Percentiles rank a stretch among this genome's conserved stretches.
These are phyloP conservation scores for Mentha longifolia DNA, from an alignment of 257 asterid species.

Conservation along the genomic window DNA sequence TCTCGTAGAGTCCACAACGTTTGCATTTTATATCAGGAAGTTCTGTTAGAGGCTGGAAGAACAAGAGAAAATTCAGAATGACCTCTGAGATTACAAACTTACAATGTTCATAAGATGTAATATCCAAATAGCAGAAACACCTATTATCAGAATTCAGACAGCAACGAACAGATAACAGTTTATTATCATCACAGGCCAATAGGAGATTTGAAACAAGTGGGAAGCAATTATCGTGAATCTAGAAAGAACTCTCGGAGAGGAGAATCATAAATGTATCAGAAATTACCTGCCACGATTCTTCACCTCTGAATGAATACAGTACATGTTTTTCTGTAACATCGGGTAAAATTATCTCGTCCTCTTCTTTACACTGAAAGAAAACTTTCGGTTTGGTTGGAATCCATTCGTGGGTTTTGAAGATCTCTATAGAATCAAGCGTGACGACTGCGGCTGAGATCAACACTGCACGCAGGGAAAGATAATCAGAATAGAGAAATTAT, in stretches of 20 bases:
- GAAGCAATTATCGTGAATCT: neutral
- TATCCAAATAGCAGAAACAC: neutral
- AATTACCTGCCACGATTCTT: constrained; percentile 92
- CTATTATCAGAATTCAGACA: neutral
- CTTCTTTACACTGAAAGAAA: constrained; percentile 69
- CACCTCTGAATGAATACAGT: constrained; percentile 65
- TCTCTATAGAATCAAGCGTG: constrained; percentile 68
- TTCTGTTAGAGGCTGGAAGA: constrained; percentile 71
- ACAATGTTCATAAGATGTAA: too few species aligned
- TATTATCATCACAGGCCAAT: constrained; percentile 9
- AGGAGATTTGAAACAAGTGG: constrained; percentile 14
- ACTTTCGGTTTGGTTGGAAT: constrained; percentile 57
- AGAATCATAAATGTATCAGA: neutral
- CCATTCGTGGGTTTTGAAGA: constrained; percentile 70
- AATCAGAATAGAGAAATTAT: constrained; percentile 1
- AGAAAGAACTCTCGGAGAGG: neutral
- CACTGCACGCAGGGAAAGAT: constrained; percentile 36
- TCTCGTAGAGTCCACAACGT: constrained; percentile 83
- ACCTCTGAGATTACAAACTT: constrained; percentile 11
- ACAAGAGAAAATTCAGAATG: constrained; percentile 30
- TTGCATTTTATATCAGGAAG: constrained; percentile 66
- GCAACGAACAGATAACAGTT: neutral
- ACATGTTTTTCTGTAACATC: constrained; percentile 68
- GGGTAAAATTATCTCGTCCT: constrained; percentile 57
- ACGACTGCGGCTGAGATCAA: constrained; percentile 55